Evolutionary conservation across 495 filamentous ascomycete species (phyloP).

Genomic region (Parathielavia hyrcaniae): DNA sequence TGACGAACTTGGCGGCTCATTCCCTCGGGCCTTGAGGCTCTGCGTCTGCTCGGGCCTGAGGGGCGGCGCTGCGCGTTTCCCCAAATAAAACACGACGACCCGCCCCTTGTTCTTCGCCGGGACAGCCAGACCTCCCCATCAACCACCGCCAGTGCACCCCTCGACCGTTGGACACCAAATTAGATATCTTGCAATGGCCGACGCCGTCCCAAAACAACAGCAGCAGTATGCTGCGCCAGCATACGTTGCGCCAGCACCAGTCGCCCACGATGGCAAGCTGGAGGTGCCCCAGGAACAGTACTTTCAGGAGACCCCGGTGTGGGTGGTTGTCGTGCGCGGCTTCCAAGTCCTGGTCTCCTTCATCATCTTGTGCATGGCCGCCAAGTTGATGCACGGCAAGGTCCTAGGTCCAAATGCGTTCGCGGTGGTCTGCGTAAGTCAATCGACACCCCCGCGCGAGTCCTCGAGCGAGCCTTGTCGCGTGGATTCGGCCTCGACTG

Average conservation of each 20-base stretch:
- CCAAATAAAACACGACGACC: not conserved
- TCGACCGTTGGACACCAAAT: too few relatives aligned
- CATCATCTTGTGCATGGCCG: conserved; percentile 36
- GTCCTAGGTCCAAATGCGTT: conserved; percentile 31
- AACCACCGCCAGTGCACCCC: not conserved
- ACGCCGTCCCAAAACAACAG: not conserved
- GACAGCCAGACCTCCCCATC: not conserved
- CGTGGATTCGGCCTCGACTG: too few relatives aligned
- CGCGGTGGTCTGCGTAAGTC: conserved; percentile 38
- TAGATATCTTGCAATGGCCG: not conserved
- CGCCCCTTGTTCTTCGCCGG: not conserved
- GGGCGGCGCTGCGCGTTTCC: not conserved
- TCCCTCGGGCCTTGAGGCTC: not conserved
- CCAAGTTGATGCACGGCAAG: conserved; percentile 41
- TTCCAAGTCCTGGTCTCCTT: conserved; percentile 38
- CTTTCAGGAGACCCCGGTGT: conserved; percentile 32
- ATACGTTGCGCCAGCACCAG: conserved; percentile 4
- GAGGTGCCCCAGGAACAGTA: conserved; percentile 8
- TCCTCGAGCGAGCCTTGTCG: too few relatives aligned
- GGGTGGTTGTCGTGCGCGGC: conserved; percentile 37
- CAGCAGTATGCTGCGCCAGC: conserved; percentile 4
- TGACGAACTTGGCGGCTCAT: too few relatives aligned
- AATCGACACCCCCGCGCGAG: not conserved
- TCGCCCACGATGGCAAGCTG: not conserved
- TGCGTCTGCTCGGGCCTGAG: not conserved